Evolutionary conservation across 1,284 basidiomycete species (phyloP), one percentile per base, ranked within the genome.

Genomic region (Trichosporon sp.): DNA sequence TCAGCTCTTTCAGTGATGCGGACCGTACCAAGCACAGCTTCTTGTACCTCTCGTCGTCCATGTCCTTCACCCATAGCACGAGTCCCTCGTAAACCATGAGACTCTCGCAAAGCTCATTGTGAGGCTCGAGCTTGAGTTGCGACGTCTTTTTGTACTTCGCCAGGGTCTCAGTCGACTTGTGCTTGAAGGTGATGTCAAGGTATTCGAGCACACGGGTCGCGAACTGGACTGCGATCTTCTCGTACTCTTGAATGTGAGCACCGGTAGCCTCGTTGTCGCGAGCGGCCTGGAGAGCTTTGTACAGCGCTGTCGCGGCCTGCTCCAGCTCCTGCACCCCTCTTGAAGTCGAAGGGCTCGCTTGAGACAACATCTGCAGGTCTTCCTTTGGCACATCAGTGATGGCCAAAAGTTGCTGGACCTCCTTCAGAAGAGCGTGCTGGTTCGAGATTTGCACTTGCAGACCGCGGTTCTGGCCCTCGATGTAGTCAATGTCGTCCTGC

Each of bases 361-460:
- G 92, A 0, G 90, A 91, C 1, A 99, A 87, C 0, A 87, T 88
- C 15, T 90, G 80, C 62, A 98, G 85, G 8, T 91, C 89, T 34
- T 90, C 87, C 68, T 88, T 86, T 73, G 93, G 89, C 13, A 99
- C 95, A 81, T 98, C 92, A 27, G 96, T 93, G 9, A 94, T 99
- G 88, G 92, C 92, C 76, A 98, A 84, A 27, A 97, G 85, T 75
- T 92, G 91, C 78, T 94, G 90, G 7, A 98, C 84, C 81, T 94
- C 95, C 44, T 85, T 86, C 34, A 97, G 81, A 7, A 98, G 86
- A 2, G 89, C 88, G 47, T 91, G 88, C 81, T 98, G 96, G 77
- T 99, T 99, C 77, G 96, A 94, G 11, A 91, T 98, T 78, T 99
- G 96, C 1, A 99, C 95, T 83, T 99, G 97, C 38, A 99, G 85